Conservation (phyloP, 192 early-diverging fungal species). For the Polychytrium aggregatum region DNA sequence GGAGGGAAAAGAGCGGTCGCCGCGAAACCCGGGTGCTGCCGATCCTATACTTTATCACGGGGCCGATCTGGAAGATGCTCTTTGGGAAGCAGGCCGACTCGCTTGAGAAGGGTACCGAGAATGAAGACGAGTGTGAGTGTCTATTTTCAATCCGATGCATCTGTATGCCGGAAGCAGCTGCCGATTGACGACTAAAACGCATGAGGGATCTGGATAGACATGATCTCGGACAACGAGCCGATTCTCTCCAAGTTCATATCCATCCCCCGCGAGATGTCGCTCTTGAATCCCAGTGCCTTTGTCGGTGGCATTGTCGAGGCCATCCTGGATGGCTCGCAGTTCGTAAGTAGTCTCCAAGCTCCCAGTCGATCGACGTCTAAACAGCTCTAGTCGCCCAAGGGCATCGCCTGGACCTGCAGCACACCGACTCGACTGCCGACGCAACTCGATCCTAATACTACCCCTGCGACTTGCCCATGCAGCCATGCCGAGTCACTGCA, state of each 20-base stretch:
- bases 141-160: too few relatives aligned
- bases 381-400: too few relatives aligned
- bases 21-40: slow-evolving; percentile 83
- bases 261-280: slow-evolving; percentile 84
- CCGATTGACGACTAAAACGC: too few relatives aligned
- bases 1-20: slow-evolving; percentile 77
- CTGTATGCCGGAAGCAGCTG: too few relatives aligned
- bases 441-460: background rate
- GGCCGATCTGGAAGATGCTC: slow-evolving; percentile 84
- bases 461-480: slow-evolving; percentile 8
- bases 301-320: slow-evolving; percentile 95
- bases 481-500: slow-evolving; percentile 82
- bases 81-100: slow-evolving; percentile 96
- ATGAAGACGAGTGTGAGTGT: slow-evolving; percentile 89
- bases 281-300: slow-evolving; percentile 89
- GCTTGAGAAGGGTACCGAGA: slow-evolving; percentile 89
- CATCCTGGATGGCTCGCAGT: slow-evolving; percentile 78
- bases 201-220: slow-evolving; percentile 45
- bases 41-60: slow-evolving; percentile 88
- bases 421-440: background rate
- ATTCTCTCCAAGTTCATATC: slow-evolving; percentile 81
- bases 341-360: slow-evolving; percentile 54
- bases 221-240: slow-evolving; percentile 99
- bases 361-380: too few relatives aligned
- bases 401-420: too few relatives aligned